These are phyloP conservation scores for Fibroporia radiculosa DNA, from an alignment of 768 basidiomycete species.

Conservation along the genomic window DNA sequence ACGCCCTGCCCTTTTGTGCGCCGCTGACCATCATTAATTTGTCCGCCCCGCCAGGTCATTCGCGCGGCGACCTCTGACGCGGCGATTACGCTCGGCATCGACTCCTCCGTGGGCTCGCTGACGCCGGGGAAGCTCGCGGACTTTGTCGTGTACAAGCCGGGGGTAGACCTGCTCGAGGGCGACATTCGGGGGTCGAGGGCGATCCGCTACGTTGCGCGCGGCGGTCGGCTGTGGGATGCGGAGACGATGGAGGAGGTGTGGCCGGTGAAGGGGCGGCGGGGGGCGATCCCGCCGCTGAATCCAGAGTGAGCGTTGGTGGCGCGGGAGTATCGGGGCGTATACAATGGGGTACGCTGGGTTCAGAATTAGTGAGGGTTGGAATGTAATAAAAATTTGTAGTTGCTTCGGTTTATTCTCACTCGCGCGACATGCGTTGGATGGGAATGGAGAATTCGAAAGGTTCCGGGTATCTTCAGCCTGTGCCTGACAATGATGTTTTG, in stretches of 20 bases:
- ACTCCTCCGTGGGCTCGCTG: conserved; percentile 53
- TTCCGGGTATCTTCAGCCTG: no score
- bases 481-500: no score
- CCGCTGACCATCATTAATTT: background rate
- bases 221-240: conserved; percentile 67
- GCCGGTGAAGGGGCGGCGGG: conserved; percentile 55
- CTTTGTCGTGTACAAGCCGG: conserved; percentile 56
- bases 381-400: no score
- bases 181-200: conserved; percentile 44
- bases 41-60: conserved; percentile 38
- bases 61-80: conserved; percentile 62
- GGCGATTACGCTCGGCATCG: conserved; percentile 58
- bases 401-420: no score
- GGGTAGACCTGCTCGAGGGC: conserved; percentile 47
- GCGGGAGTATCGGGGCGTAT: no score
- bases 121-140: conserved; percentile 65
- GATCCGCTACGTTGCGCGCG: conserved; percentile 49
- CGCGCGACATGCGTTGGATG: no score
- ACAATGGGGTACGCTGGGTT: no score
- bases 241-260: conserved; percentile 61
- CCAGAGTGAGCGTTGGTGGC: conserved; percentile 26
- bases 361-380: no score
- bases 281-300: conserved; percentile 53
- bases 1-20: background rate
- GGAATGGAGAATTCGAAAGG: no score